Percentiles rank a stretch among this genome's conserved stretches.
Conservation (phyloP, 495 filamentous ascomycete genomes). For the Choiromyces venosus region DNA sequence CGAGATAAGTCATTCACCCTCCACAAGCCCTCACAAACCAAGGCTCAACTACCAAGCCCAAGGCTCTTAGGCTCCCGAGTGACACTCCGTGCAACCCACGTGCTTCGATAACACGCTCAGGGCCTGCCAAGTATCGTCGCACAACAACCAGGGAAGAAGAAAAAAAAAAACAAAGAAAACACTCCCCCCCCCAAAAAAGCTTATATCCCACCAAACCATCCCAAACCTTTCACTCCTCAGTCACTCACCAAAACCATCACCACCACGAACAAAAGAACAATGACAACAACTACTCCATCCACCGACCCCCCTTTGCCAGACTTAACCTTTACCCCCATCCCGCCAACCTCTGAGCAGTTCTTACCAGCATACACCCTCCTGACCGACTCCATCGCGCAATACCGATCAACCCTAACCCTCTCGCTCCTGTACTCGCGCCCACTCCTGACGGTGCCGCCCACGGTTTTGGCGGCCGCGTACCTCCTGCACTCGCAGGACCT, state of each 20-base stretch:
- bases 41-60: no score
- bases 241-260: not conserved
- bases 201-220: not conserved
- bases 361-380: slow-evolving; percentile 51
- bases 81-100: not conserved
- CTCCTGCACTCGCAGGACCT: slow-evolving; percentile 40
- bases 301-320: not conserved
- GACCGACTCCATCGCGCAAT: slow-evolving; percentile 58
- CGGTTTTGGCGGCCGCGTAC: slow-evolving; percentile 43
- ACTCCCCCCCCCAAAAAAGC: no score
- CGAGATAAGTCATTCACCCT: no score
- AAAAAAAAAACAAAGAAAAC: not conserved
- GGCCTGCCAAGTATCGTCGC: not conserved
- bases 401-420: slow-evolving; percentile 53
- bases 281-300: not conserved
- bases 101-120: not conserved
- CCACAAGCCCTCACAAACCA: no score
- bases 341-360: slow-evolving; percentile 43
- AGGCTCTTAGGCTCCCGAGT: no score
- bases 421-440: slow-evolving; percentile 53
- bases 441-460: slow-evolving; percentile 44
- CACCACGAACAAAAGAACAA: no score
- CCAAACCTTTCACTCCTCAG: not conserved
- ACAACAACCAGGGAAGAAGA: not conserved
- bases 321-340: slow-evolving; percentile 32